phyloP scores from a whole-genome alignment of 768 basidiomycete genomes.

The Mycena capillaripes region DNA sequence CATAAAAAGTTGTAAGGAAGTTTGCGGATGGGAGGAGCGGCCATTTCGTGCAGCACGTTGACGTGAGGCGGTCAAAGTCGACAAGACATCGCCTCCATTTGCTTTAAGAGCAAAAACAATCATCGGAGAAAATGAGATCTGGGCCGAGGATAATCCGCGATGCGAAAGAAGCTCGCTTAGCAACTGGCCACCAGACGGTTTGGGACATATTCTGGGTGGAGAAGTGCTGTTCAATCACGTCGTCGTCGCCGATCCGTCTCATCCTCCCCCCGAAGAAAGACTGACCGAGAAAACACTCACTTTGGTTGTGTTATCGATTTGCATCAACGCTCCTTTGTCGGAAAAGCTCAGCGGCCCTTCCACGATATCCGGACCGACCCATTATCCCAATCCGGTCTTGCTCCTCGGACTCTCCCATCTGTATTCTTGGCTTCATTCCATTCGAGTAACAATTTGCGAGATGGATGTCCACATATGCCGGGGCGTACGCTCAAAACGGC shows the following conservation, averaged over 20 bases:
- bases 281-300: background rate
- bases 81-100: constrained; percentile 27
- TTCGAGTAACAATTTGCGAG: too few species aligned
- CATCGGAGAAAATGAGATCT: too few species aligned
- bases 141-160: constrained; percentile 1
- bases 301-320: constrained; percentile 23
- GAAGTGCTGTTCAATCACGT: background rate
- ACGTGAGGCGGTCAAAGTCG: constrained; percentile 9
- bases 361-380: constrained; percentile 16
- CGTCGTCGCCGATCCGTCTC: background rate
- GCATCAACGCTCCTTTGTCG: too few species aligned
- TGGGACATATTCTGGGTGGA: background rate
- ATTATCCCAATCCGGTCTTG: background rate
- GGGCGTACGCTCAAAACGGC: too few species aligned
- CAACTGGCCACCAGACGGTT: too few species aligned
- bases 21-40: constrained; percentile 51
- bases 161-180: too few species aligned
- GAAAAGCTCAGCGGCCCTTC: constrained; percentile 15
- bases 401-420: constrained; percentile 6
- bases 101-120: constrained; percentile 25
- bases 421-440: background rate
- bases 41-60: constrained; percentile 43
- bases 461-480: too few species aligned
- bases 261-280: background rate
- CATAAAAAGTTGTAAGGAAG: constrained; percentile 75